Conservation (phyloP, 768 basidiomycete genomes). For the Megacollybia marginata region DNA sequence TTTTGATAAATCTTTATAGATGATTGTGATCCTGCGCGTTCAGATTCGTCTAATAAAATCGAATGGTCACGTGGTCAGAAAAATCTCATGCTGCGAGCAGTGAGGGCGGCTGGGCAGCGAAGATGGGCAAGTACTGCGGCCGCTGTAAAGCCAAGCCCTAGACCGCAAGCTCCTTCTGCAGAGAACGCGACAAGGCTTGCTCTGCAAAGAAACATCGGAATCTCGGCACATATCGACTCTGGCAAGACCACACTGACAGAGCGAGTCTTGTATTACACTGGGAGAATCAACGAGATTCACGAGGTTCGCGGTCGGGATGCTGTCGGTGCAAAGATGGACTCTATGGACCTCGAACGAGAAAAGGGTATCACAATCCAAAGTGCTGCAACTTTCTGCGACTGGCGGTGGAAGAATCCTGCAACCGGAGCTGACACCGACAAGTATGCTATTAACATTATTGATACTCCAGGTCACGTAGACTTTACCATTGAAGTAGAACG, state of each 20-base stretch:
- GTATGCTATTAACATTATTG: conserved; percentile 96
- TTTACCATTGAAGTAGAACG: conserved; percentile 99
- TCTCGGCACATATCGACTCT: conserved; percentile 92
- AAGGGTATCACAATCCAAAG: conserved; percentile 99
- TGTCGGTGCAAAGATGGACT: conserved; percentile 99
- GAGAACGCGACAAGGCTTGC: too few species aligned
- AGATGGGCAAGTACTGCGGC: too few species aligned
- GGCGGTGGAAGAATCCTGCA: conserved; percentile 64
- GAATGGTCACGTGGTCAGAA: too few species aligned
- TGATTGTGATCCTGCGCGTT: too few species aligned
- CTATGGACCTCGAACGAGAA: conserved; percentile 97
- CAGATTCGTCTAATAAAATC: too few species aligned
- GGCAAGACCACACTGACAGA: conserved; percentile 99
- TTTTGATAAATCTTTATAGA: too few species aligned
- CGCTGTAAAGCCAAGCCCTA: too few species aligned
- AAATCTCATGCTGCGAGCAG: too few species aligned
- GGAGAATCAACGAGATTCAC: conserved; percentile 91
- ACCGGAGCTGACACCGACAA: conserved; percentile 62
- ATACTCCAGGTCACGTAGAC: conserved; percentile 99
- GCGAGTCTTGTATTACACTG: conserved; percentile 92
- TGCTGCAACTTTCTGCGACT: conserved; percentile 97
- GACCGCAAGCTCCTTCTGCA: too few species aligned
- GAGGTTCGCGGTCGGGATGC: conserved; percentile 94
- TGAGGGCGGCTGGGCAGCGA: too few species aligned
- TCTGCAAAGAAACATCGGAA: conserved; percentile 87